Evolutionary conservation across 2,329 filamentous ascomycete genomes (phyloP).

Genomic region (Cercospora sp.): DNA sequence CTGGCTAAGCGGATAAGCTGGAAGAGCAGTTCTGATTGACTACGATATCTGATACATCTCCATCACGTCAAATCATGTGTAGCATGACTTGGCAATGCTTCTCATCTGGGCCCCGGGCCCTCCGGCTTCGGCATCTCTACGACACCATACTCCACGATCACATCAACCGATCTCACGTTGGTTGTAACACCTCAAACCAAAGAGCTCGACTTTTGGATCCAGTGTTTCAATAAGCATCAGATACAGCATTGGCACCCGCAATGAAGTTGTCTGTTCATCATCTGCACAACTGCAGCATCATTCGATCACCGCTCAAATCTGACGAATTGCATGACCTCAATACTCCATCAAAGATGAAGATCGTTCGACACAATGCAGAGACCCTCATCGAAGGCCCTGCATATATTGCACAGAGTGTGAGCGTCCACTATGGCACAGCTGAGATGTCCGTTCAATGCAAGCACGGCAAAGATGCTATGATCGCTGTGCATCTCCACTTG

Average conservation of each 20-base stretch:
- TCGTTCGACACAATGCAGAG: not conserved
- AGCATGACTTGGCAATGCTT: not conserved
- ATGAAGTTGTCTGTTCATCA: not conserved
- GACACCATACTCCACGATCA: not conserved
- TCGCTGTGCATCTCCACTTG: not conserved
- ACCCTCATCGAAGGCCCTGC: not conserved
- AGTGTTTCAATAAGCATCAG: not conserved
- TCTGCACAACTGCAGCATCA: not conserved
- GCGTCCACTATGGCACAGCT: not conserved
- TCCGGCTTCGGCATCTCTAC: not conserved
- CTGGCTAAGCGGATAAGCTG: not conserved
- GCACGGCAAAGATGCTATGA: not conserved
- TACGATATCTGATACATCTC: not conserved
- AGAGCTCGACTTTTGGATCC: too few species aligned
- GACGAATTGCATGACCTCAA: not conserved
- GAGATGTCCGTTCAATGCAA: not conserved
- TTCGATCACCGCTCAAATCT: not conserved
- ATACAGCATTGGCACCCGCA: not conserved
- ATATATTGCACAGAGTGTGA: not conserved
- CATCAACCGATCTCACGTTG: not conserved
- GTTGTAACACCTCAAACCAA: too few species aligned
- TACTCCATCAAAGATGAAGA: not conserved
- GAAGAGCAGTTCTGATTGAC: not conserved
- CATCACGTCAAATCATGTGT: not conserved
- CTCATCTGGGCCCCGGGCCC: not conserved